These are phyloP conservation scores for Leucoagaricus sp. DNA, from an alignment of 1,284 basidiomycete species.

Conservation along the genomic window DNA sequence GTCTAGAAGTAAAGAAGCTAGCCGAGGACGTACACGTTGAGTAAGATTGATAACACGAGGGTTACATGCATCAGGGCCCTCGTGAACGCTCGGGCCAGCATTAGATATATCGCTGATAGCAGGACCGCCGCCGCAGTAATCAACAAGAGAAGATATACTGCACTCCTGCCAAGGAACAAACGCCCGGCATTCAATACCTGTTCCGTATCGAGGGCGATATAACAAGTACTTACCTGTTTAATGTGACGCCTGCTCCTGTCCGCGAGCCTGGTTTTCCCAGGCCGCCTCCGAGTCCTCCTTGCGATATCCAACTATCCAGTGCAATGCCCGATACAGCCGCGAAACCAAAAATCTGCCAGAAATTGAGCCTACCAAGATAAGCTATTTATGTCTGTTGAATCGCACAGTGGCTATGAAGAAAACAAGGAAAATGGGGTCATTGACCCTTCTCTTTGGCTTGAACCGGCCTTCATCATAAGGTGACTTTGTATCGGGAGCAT, in stretches of 20 bases:
- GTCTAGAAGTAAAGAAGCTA: slow-evolving; percentile 1
- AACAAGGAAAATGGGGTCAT: slow-evolving; percentile 72
- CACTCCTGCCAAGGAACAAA: slow-evolving; percentile 42
- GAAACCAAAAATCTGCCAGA: slow-evolving; percentile 61
- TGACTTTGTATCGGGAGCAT: slow-evolving; percentile 46
- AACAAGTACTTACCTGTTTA: slow-evolving; percentile 51
- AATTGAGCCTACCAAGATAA: background rate
- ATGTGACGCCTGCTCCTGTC: slow-evolving; percentile 51
- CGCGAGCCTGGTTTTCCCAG: slow-evolving; percentile 51
- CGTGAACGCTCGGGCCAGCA: slow-evolving; percentile 78
- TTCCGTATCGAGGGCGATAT: background rate
- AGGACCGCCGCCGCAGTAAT: slow-evolving; percentile 63
- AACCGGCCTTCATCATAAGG: slow-evolving; percentile 68
- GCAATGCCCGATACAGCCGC: slow-evolving; percentile 67
- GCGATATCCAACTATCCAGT: slow-evolving; percentile 61
- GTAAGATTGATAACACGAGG: slow-evolving; percentile 65
- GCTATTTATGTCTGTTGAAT: background rate
- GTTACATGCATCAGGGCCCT: slow-evolving; percentile 81
- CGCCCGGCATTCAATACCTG: background rate
- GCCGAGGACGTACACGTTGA: slow-evolving; percentile 64
- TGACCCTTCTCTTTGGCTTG: slow-evolving; percentile 67
- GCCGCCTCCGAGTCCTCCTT: slow-evolving; percentile 68
- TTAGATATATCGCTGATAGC: slow-evolving; percentile 65
- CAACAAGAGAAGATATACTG: slow-evolving; percentile 67
- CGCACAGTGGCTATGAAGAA: slow-evolving; percentile 69